Evolutionary conservation across 2,329 filamentous ascomycete species (phyloP).

Genomic region (Venturia nashicola): DNA sequence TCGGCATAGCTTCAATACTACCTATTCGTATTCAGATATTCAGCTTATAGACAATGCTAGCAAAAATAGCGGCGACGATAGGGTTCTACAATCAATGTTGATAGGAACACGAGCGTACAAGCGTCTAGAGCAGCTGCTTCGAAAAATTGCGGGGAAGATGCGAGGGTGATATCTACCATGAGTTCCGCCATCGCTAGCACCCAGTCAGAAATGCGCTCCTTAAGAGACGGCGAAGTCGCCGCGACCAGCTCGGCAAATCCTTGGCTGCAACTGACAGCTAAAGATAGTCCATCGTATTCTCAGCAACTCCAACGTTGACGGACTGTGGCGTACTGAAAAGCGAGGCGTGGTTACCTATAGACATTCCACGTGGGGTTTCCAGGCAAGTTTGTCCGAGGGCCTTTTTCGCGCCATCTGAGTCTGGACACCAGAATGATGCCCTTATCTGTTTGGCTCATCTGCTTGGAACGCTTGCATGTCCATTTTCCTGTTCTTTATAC

Average conservation of each 20-base stretch:
- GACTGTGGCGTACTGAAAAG: too few relatives aligned
- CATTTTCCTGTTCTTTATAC: too few relatives aligned
- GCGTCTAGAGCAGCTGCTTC: not conserved
- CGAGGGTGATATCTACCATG: too few relatives aligned
- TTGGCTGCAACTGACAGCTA: not conserved
- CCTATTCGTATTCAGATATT: not conserved
- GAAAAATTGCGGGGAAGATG: too few relatives aligned
- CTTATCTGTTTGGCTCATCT: not conserved
- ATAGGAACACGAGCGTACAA: not conserved
- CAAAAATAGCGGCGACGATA: not conserved
- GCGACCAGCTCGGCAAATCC: not conserved
- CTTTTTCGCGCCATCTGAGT: not conserved
- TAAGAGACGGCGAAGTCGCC: not conserved
- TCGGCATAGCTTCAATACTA: not conserved
- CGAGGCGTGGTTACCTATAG: too few relatives aligned
- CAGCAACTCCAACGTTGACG: too few relatives aligned
- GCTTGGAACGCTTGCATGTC: not conserved
- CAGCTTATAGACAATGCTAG: not conserved
- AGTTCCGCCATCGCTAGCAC: too few relatives aligned
- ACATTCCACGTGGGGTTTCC: too few relatives aligned
- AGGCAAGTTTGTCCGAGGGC: not conserved
- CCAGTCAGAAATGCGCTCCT: not conserved
- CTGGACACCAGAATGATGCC: not conserved
- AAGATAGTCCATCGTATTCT: not conserved
- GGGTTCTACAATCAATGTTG: not conserved